Conservation (phyloP, 2,329 filamentous ascomycete species). For the Paracorniculantispora psalliotae region DNA sequence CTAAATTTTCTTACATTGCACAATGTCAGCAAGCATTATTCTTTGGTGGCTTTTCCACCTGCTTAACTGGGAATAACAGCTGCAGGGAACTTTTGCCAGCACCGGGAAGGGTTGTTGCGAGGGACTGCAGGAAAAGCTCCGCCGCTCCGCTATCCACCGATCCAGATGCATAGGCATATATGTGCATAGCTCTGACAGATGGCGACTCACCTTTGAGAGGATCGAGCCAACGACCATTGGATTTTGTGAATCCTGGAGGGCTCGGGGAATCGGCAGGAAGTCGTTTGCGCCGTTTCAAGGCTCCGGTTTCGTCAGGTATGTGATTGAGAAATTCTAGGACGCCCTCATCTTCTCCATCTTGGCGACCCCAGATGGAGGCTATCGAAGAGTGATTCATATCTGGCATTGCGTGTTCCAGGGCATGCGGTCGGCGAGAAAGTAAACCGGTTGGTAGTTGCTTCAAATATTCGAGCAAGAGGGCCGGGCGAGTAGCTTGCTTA, state of each 20-base stretch:
- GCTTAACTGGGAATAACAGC: neutral
- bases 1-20: conserved; percentile 1
- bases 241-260: conserved; percentile 9
- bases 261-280: conserved; percentile 8
- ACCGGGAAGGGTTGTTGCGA: neutral
- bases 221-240: conserved; percentile 11
- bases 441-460: neutral
- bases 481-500: conserved; percentile 2
- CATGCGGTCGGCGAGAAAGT: neutral
- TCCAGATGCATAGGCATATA: neutral
- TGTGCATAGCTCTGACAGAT: neutral
- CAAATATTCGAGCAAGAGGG: neutral
- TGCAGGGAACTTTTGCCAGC: neutral
- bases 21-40: conserved; percentile 6
- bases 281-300: conserved; percentile 1
- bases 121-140: neutral
- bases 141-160: neutral
- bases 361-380: conserved; percentile 27
- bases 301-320: conserved; percentile 22
- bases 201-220: conserved; percentile 7
- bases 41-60: neutral
- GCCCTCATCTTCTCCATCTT: conserved; percentile 33
- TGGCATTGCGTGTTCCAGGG: neutral
- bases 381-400: conserved; percentile 12
- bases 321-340: conserved; percentile 26